Evolutionary conservation across 805 yeast species (phyloP).

Genomic region (Ogataea trehalophila): DNA sequence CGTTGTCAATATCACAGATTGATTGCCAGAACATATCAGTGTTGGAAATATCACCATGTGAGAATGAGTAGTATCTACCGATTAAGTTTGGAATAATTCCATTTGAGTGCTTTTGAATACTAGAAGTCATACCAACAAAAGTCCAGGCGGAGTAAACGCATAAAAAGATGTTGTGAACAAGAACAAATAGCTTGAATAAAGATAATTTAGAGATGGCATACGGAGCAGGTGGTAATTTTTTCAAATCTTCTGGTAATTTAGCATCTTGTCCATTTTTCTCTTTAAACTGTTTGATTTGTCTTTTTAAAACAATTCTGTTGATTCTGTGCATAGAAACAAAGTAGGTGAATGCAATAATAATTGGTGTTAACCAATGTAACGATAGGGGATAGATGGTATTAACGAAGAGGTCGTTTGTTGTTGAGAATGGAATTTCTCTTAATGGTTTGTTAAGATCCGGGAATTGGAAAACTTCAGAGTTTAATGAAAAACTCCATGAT

Average conservation of each 20-base stretch:
- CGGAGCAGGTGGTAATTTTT: conserved; percentile 51
- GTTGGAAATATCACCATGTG: conserved; percentile 9
- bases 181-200: conserved; percentile 49
- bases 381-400: conserved; percentile 35
- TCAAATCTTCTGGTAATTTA: conserved; percentile 23
- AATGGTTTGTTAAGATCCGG: conserved; percentile 23
- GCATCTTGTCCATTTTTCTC: conserved; percentile 21
- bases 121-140: conserved; percentile 55
- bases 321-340: conserved; percentile 52
- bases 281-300: conserved; percentile 37
- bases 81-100: conserved; percentile 28
- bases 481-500: conserved; percentile 22
- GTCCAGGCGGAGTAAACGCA: conserved; percentile 72
- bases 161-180: conserved; percentile 55
- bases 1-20: conserved; percentile 54
- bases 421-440: conserved; percentile 25
- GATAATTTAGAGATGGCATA: conserved; percentile 38
- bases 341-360: conserved; percentile 53
- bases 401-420: conserved; percentile 18
- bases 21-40: conserved; percentile 53
- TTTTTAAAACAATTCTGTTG: conserved; percentile 42
- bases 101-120: conserved; percentile 41
- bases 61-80: conserved; percentile 15
- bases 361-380: conserved; percentile 49
- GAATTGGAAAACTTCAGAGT: conserved; percentile 21